A percentile compares a stretch with the other conserved stretches of the same genome.
Conservation (phyloP, 768 basidiomycete species). For the Leucosporidium creatinivorum region DNA sequence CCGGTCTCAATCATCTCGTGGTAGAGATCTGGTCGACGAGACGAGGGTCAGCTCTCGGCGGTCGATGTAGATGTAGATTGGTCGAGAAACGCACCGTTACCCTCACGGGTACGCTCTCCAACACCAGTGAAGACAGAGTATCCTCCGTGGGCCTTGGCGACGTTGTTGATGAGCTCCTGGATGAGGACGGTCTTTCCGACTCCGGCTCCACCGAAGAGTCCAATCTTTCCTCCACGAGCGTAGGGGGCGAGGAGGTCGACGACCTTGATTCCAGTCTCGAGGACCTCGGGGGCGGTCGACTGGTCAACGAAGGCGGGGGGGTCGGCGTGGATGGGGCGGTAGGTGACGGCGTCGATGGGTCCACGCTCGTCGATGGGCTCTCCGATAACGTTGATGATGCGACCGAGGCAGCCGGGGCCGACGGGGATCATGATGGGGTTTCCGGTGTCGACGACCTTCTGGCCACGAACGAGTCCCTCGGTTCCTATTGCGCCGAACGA, state of each 20-base stretch:
- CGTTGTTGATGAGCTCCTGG: slow-evolving; percentile 97
- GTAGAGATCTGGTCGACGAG: slow-evolving; percentile 54
- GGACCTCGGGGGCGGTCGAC: slow-evolving; percentile 95
- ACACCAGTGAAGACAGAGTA: slow-evolving; percentile 84
- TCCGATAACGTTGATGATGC: slow-evolving; percentile 99
- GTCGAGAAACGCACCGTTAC: slow-evolving; percentile 57
- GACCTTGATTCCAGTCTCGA: slow-evolving; percentile 99
- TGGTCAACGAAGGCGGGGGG: slow-evolving; percentile 97
- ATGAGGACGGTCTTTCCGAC: slow-evolving; percentile 99
- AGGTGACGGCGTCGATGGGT: slow-evolving; percentile 78
- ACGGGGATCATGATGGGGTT: slow-evolving; percentile 95
- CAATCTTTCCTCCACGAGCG: slow-evolving; percentile 99
- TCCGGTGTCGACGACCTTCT: slow-evolving; percentile 94
- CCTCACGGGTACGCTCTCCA: slow-evolving; percentile 99
- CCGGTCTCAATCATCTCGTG: slow-evolving; percentile 99
- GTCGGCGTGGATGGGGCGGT: slow-evolving; percentile 86
- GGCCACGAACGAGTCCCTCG: slow-evolving; percentile 98
- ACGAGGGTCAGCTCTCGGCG: background rate
- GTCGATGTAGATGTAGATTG: background rate
- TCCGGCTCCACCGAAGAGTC: slow-evolving; percentile 99
- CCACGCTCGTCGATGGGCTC: slow-evolving; percentile 99
- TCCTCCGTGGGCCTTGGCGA: slow-evolving; percentile 99
- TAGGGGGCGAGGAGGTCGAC: slow-evolving; percentile 99
- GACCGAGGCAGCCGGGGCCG: slow-evolving; percentile 85
- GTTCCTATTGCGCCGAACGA: slow-evolving; percentile 51